Evolutionary conservation across 2,329 filamentous ascomycete genomes (phyloP).

Genomic region (Xylogone sp.): DNA sequence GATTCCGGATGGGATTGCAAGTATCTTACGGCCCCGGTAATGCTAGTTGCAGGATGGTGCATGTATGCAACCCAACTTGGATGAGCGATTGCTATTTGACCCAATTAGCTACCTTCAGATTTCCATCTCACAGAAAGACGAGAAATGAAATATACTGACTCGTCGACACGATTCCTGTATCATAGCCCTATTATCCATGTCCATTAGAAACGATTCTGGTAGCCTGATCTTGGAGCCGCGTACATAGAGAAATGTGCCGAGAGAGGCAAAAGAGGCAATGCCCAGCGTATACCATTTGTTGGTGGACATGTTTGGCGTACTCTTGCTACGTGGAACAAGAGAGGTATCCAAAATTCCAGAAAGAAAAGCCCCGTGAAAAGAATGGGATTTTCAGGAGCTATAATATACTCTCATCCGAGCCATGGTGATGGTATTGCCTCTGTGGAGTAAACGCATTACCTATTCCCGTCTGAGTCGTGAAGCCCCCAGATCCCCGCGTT

Average conservation of each 20-base stretch:
- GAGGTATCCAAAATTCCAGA: neutral
- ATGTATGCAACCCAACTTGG: slow-evolving; percentile 57
- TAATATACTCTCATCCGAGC: neutral
- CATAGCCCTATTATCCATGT: slow-evolving; percentile 42
- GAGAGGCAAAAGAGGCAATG: slow-evolving; percentile 51
- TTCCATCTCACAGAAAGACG: slow-evolving; percentile 1
- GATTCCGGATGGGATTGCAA: slow-evolving; percentile 10
- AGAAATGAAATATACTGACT: slow-evolving; percentile 31
- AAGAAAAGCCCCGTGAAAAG: neutral
- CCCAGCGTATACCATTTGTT: slow-evolving; percentile 41
- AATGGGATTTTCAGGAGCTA: neutral
- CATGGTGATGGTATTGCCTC: neutral
- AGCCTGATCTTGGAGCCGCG: slow-evolving; percentile 14
- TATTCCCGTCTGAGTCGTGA: too few relatives aligned
- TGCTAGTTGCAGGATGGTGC: slow-evolving; percentile 46
- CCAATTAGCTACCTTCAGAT: neutral
- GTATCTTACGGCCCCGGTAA: slow-evolving; percentile 47
- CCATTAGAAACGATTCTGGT: neutral
- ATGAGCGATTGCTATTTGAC: slow-evolving; percentile 48
- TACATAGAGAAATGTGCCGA: slow-evolving; percentile 55
- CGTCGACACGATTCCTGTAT: slow-evolving; percentile 56
- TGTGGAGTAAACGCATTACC: neutral
- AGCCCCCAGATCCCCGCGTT: neutral
- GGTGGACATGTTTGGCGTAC: neutral
- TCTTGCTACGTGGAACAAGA: neutral